Conservation (phyloP, 176 grass and related monocot genomes). For the Alloteropsis semialata region DNA sequence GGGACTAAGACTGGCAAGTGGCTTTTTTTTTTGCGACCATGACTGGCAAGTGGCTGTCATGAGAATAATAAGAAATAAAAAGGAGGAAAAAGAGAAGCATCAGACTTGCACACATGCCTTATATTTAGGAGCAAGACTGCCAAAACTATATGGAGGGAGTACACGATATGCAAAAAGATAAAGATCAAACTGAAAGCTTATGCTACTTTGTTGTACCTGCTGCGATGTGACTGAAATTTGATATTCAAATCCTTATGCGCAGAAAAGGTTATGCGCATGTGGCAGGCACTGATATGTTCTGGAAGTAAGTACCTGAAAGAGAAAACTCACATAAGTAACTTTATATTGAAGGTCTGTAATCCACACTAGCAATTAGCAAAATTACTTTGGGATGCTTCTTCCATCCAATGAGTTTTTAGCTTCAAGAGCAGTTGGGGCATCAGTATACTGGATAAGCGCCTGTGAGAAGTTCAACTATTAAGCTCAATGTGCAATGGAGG, state of each 20-base stretch:
- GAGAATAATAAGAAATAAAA: neutral
- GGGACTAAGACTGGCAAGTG: neutral
- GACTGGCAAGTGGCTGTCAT: neutral
- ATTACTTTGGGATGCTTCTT: constrained; percentile 95
- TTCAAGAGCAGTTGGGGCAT: constrained; percentile 78
- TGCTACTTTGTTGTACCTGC: constrained; percentile 56
- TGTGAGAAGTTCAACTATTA: constrained; percentile 36
- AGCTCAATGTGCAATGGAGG: neutral
- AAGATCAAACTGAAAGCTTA: neutral
- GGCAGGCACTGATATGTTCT: constrained; percentile 62
- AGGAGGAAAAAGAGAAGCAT: neutral
- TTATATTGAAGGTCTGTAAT: neutral
- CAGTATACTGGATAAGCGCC: constrained; percentile 96
- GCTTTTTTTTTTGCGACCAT: neutral
- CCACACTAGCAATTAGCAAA: neutral
- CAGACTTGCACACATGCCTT: neutral
- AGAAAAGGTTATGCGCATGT: constrained; percentile 95
- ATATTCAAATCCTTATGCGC: constrained; percentile 98
- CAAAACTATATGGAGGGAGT: neutral
- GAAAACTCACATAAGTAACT: constrained; percentile 15
- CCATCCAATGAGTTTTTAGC: constrained; percentile 93
- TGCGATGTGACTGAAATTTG: constrained; percentile 97
- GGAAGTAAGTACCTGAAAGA: constrained; percentile 84
- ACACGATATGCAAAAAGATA: neutral
- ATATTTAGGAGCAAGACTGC: neutral